Evolutionary conservation across 2,329 filamentous ascomycete genomes (phyloP).

Genomic region (Pseudogymnoascus destructans): DNA sequence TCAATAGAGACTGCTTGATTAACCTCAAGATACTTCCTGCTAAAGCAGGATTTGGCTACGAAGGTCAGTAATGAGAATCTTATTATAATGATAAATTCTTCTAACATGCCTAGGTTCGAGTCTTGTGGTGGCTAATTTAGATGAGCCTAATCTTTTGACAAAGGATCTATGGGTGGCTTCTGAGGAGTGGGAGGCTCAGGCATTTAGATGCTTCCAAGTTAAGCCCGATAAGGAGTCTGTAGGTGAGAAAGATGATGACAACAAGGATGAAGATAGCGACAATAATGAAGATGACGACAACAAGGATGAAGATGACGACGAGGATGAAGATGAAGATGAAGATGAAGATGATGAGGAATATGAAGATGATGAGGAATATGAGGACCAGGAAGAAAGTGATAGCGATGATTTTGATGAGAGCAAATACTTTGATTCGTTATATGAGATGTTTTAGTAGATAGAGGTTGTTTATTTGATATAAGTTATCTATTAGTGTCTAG

Average conservation of each 20-base stretch:
- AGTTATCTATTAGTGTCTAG: background rate
- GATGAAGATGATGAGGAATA: background rate
- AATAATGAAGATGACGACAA: background rate
- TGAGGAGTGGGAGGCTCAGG: background rate
- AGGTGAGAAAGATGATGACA: background rate
- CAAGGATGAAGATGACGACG: background rate
- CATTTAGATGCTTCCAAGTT: background rate
- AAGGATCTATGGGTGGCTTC: conserved; percentile 12
- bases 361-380: background rate
- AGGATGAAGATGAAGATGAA: background rate
- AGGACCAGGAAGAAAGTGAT: background rate
- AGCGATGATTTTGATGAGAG: background rate
- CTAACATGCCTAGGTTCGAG: conserved; percentile 13
- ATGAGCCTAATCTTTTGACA: conserved; percentile 12
- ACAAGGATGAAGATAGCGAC: background rate
- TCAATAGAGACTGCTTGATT: conserved; percentile 15
- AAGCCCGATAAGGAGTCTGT: background rate
- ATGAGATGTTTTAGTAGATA: background rate
- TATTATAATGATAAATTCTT: background rate
- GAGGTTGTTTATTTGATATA: background rate
- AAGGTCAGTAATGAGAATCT: conserved; percentile 9
- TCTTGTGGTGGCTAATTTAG: conserved; percentile 13
- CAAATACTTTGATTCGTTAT: background rate
- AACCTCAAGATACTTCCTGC: conserved; percentile 16
- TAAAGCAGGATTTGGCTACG: conserved; percentile 13